Evolutionary conservation across 1,284 basidiomycete genomes (phyloP), one percentile per base, ranked within the genome.

Genomic region (Coriolopsis trogii): DNA sequence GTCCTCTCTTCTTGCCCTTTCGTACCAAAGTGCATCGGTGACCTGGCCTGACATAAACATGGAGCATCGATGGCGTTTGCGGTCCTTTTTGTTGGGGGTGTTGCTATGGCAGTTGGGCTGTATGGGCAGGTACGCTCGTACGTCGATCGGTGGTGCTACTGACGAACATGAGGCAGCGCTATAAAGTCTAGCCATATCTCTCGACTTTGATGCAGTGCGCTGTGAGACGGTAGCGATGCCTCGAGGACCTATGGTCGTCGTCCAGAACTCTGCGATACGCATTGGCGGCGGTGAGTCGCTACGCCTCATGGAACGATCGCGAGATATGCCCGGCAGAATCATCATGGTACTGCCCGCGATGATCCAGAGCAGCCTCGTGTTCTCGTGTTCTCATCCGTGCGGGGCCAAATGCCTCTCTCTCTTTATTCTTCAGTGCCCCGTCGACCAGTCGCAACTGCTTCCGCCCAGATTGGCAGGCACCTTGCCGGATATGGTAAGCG

Each of bases 91-190:
- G 50, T 52, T 46, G 44, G 46, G 39, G 24, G 28, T 23, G 50
- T 46, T 46, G 50, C 40, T 38, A 52, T 52, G 44, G 40, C 23
- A 42, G 25, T 26, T 33, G 30, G 25, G 8, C 24, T 42, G 31
- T 26, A 25, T 18, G 21, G 21, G 24, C 16, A 33, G 18, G 49
- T 20, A 42, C 34, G n/a, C 21, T n/a, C 24, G 33, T 18, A 28
- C 23, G 23, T 31, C 31, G 41, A 41, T 41, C 34, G 40, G 40
- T 28, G 9, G 9, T 41, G 36, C 41, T 36, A 38, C 41, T 33
- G 18, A 36, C 15, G 34, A 15, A 42, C 46, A 41, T 16, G 46
- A 41, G 46, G 31, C 16, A 15, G 24, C 23, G 25, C 8, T 36
- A 33, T 21, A 16, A 21, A 33, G 26, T 12, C 30, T 49, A 21